Base-by-base conservation (phyloP, 163 green algal species). In the Volvox carteri region DNA sequence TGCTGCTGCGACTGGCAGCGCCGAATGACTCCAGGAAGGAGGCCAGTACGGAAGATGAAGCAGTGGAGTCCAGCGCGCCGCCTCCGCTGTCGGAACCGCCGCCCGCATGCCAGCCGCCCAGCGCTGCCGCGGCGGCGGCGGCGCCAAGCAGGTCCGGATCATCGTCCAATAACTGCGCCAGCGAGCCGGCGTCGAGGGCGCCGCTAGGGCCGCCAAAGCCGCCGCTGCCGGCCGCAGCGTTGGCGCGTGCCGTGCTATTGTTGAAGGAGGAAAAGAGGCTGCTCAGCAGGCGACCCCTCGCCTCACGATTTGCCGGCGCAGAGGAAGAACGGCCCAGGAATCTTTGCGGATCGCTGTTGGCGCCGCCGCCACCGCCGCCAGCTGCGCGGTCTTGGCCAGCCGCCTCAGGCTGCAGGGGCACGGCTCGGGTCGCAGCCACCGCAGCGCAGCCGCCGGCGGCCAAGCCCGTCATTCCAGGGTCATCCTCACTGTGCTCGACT, bases 11-110 rank as follows among this genome's bases (percentile, higher is more conserved):
- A 58, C 42, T 62, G 58, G n/a, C 48, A 28, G 14, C 46, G 39
- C 41, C n/a, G 65, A 87, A 87, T 25, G 81, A 87, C 65, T 87
- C 81, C 28, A 87, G 44, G 19, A 87, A 30, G 46, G 81, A 87
- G 0, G 81, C 81, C 33, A 87, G 46, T 39, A 50, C 48, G n/a
- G 79, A 78, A n/a, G 12, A 25, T 42, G 78, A 46, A 46, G 46
- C 11, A 19, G 12, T 39, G 25, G 58, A 46, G 2, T 42, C 41
- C 21, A 19, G 1, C 19, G 37, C 78, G 39, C 1, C 35, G 33
- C 50, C 52, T 37, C 19, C 41, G 42, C 28, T 39, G n/a, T 48
- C 54, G 77, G n/a, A 6, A 56, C 37, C 77, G 37, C 54, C 8
- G 50, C 23, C 50, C 23, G 11, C 33, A 21, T 19, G 11, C 4